Percentiles rank a stretch among this genome's conserved stretches.
phyloP scores from a whole-genome alignment of 2,329 filamentous ascomycete genomes.

The Raffaelea ambrosiae region DNA sequence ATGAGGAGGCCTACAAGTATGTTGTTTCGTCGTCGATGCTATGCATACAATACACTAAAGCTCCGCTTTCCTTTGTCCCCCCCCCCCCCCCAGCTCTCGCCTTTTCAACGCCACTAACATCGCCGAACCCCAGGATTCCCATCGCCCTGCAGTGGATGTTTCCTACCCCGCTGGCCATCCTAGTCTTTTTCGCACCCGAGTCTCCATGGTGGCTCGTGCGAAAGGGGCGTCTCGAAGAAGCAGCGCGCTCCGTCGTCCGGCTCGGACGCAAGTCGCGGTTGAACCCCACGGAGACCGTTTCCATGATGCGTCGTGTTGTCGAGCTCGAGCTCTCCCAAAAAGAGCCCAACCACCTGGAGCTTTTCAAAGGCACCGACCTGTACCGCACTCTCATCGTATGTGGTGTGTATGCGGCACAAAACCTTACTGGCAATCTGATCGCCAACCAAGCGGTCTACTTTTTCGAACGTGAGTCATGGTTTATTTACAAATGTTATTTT shows the following conservation, averaged over 20 bases:
- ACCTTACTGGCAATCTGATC: conserved; percentile 54
- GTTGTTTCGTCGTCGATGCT: conserved; percentile 16
- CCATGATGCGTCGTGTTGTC: conserved; percentile 51
- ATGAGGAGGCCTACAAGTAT: conserved; percentile 32
- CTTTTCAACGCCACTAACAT: conserved; percentile 8
- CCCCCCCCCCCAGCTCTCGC: no score
- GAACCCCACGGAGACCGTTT: conserved; percentile 32
- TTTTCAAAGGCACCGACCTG: conserved; percentile 46
- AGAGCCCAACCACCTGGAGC: conserved; percentile 38
- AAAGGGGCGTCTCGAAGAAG: conserved; percentile 35
- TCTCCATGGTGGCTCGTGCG: conserved; percentile 50
- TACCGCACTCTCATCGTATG: conserved; percentile 48
- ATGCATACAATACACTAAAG: conserved; percentile 20
- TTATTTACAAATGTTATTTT: neutral
- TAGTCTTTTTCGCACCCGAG: conserved; percentile 42
- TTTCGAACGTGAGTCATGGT: conserved; percentile 37
- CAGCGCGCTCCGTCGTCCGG: conserved; percentile 36
- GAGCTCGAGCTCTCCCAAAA: conserved; percentile 42
- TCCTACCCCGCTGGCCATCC: conserved; percentile 43
- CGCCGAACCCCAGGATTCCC: conserved; percentile 40
- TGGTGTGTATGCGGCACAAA: conserved; percentile 49
- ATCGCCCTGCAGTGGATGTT: conserved; percentile 52
- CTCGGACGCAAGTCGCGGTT: conserved; percentile 30
- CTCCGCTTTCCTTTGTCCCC: no score
- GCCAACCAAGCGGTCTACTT: conserved; percentile 56